Conservation (phyloP, 495 filamentous ascomycete genomes). For the Podospora conica region DNA sequence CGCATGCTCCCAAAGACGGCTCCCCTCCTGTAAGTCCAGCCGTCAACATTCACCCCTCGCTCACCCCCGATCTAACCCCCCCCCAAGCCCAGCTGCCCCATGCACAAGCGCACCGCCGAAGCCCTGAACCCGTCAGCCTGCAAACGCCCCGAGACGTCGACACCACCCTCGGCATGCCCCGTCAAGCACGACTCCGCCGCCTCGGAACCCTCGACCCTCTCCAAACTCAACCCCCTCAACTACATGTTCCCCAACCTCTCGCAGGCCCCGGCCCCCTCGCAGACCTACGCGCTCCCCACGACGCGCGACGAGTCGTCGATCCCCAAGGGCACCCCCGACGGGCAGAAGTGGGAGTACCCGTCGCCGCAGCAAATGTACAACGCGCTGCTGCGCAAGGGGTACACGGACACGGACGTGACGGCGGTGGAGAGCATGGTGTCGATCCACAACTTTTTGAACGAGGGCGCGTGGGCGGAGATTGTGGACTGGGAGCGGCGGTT, state of each 20-base stretch:
- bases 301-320: conserved; percentile 79
- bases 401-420: conserved; percentile 86
- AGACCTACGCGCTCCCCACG: conserved; percentile 66
- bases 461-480: conserved; percentile 94
- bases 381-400: conserved; percentile 88
- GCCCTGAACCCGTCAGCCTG: conserved; percentile 34
- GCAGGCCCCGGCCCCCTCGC: conserved; percentile 64
- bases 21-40: conserved; percentile 61
- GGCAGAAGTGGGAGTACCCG: conserved; percentile 88
- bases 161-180: conserved; percentile 46
- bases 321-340: conserved; percentile 65
- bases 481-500: conserved; percentile 87
- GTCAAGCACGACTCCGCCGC: conserved; percentile 33
- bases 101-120: conserved; percentile 62
- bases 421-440: conserved; percentile 97
- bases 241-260: conserved; percentile 90
- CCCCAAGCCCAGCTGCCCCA: conserved; percentile 78
- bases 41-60: neutral
- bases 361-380: conserved; percentile 99
- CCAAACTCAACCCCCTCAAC: conserved; percentile 86
- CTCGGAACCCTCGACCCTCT: conserved; percentile 44
- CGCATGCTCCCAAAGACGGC: conserved; percentile 39
- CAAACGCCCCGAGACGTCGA: conserved; percentile 26
- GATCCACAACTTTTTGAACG: conserved; percentile 96
- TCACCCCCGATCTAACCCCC: conserved; percentile 21